These are phyloP conservation scores for Kernera saxatilis DNA, from an alignment of 345 rosid species.

Conservation along the genomic window DNA sequence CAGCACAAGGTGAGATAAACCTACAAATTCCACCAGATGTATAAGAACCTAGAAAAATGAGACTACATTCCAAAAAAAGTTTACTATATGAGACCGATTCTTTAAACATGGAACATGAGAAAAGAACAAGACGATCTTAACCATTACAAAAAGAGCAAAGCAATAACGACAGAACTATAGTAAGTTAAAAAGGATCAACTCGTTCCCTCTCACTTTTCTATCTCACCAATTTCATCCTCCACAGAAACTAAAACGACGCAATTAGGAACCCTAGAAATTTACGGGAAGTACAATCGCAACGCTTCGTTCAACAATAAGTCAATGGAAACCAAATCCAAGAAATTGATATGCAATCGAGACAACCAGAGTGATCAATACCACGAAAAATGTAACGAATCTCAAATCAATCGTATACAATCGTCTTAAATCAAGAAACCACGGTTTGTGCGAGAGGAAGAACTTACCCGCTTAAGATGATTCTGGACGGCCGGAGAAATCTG, in stretches of 20 bases:
- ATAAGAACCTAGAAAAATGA: not conserved
- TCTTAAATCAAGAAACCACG: not conserved
- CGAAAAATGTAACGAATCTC: not conserved
- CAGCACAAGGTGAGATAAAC: conserved; percentile 75
- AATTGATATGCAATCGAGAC: not conserved
- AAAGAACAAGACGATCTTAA: not conserved
- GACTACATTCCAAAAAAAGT: not conserved
- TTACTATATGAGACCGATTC: not conserved
- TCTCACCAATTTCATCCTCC: not conserved
- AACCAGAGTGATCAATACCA: not conserved
- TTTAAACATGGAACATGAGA: too few species aligned
- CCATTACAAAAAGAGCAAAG: not conserved
- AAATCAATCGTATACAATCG: not conserved
- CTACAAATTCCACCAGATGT: conserved; percentile 26
- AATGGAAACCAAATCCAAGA: not conserved
- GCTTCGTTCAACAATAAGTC: not conserved
- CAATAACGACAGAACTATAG: not conserved
- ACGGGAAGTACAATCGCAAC: not conserved
- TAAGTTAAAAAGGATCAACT: not conserved
- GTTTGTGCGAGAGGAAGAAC: not conserved
- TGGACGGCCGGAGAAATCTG: conserved; percentile 73
- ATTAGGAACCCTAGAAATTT: conserved; percentile 21
- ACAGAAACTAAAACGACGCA: not conserved
- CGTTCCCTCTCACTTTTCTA: not conserved
- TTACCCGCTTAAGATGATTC: conserved; percentile 83